These are phyloP conservation scores for Leccinum olivaceopallidum DNA, from an alignment of 768 basidiomycete genomes.

Conservation along the genomic window DNA sequence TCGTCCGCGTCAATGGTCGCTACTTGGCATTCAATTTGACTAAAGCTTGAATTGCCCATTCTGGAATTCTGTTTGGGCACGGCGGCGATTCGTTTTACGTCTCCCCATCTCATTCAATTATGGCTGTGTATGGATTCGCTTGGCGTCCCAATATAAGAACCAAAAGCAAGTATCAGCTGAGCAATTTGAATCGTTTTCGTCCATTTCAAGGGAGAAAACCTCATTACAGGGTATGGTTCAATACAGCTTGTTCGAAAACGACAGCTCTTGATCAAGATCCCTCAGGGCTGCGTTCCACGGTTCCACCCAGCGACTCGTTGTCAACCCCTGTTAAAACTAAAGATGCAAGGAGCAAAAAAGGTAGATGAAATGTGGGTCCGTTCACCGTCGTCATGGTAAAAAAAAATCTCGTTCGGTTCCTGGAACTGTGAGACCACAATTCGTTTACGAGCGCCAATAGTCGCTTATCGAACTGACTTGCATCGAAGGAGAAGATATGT, in stretches of 20 bases:
- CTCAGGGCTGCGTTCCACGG: background rate
- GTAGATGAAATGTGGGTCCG: background rate
- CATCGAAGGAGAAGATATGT: background rate
- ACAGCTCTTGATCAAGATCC: background rate
- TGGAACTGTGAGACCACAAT: background rate
- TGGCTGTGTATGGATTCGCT: background rate
- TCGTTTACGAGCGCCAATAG: background rate
- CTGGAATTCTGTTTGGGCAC: too few species aligned
- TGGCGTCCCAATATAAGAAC: background rate
- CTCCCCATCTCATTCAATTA: background rate
- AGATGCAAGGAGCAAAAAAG: background rate
- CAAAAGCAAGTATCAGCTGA: background rate
- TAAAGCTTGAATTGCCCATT: background rate
- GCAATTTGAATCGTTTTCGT: background rate
- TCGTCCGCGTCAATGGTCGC: too few species aligned
- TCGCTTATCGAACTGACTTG: background rate
- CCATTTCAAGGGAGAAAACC: background rate
- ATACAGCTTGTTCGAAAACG: background rate
- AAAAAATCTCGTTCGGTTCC: background rate
- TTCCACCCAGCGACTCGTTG: background rate
- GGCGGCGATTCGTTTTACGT: background rate
- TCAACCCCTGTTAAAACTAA: background rate
- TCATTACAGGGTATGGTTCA: background rate
- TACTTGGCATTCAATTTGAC: background rate
- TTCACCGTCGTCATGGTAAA: background rate